phyloP scores from a whole-genome alignment of 2,329 filamentous ascomycete species.

The Plenodomus tracheiphilus region DNA sequence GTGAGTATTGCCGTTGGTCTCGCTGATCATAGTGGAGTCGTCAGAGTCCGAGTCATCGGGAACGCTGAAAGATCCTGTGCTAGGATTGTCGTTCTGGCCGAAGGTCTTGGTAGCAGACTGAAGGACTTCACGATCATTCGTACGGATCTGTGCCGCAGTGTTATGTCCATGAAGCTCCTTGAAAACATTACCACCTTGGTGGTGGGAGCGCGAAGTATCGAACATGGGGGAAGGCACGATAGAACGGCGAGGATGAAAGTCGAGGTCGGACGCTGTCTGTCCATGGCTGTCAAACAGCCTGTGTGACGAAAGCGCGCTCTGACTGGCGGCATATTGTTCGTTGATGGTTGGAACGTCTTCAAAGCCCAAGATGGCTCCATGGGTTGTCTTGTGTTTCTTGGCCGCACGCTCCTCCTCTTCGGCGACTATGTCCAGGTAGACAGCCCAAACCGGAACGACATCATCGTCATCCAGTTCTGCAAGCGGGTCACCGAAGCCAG shows the following conservation, averaged over 20 bases:
- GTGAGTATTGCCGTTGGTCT: constrained; percentile 1
- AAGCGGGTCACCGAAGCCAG: constrained; percentile 33
- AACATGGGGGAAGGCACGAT: constrained; percentile 40
- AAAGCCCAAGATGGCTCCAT: constrained; percentile 11
- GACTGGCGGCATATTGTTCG: constrained; percentile 15
- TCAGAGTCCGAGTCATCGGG: constrained; percentile 27
- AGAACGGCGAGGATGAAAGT: constrained; percentile 36
- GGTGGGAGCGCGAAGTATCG: constrained; percentile 14
- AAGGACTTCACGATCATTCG: constrained; percentile 19
- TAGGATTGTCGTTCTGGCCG: constrained; percentile 10
- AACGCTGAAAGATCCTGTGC: constrained; percentile 24
- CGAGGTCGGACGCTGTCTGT: constrained; percentile 22
- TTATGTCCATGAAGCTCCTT: constrained; percentile 24
- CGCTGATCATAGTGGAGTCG: constrained; percentile 14
- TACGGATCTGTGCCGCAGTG: constrained; percentile 10
- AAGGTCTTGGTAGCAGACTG: constrained; percentile 15
- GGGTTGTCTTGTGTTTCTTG: constrained; percentile 28
- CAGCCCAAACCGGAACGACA: constrained; percentile 35
- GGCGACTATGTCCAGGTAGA: constrained; percentile 30
- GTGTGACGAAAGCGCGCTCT: constrained; percentile 1
- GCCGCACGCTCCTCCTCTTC: constrained; percentile 22
- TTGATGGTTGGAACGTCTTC: constrained; percentile 27
- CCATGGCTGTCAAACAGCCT: constrained; percentile 28
- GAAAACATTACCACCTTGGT: constrained; percentile 35
- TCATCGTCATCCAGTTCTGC: constrained; percentile 33